Percentiles rank a stretch among this genome's conserved stretches.
Evolutionary conservation across 2,329 filamentous ascomycete genomes (phyloP).

Genomic region (Clarireedia sp.): DNA sequence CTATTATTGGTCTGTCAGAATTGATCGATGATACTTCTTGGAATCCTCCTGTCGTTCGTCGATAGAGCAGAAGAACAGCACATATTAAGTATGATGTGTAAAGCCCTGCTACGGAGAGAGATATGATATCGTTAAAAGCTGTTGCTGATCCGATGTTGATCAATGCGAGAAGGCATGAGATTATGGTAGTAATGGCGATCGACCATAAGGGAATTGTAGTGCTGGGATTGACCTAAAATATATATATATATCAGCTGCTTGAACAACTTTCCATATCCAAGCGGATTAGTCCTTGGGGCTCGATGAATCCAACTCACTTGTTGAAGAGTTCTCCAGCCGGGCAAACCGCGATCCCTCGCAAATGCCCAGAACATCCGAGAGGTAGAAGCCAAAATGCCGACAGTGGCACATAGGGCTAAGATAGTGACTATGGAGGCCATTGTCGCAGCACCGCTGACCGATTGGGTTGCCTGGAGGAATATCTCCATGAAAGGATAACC

Average conservation of each 20-base stretch:
- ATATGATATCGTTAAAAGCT: conserved; percentile 44
- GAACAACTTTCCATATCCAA: too few species aligned
- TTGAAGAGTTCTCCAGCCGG: conserved; percentile 32
- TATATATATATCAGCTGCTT: background rate
- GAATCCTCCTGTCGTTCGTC: conserved; percentile 2
- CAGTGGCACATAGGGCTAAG: conserved; percentile 31
- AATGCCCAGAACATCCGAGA: conserved; percentile 37
- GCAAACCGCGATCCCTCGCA: conserved; percentile 37
- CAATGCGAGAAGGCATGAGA: conserved; percentile 9
- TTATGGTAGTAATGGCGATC: background rate
- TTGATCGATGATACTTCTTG: background rate
- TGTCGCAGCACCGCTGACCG: conserved; percentile 35
- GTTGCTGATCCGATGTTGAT: conserved; percentile 42
- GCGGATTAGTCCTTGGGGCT: too few species aligned
- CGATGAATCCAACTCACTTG: conserved; percentile 16
- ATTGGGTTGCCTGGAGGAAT: conserved; percentile 42
- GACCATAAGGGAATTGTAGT: conserved; percentile 2
- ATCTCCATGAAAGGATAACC: conserved; percentile 43
- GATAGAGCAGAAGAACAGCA: conserved; percentile 7
- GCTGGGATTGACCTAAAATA: background rate
- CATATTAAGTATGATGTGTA: conserved; percentile 10
- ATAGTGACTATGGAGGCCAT: conserved; percentile 39
- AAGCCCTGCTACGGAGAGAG: conserved; percentile 26
- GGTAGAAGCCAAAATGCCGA: conserved; percentile 30
- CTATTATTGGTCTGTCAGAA: background rate